Base-by-base conservation (phyloP, 257 asterid species). In the Misopates orontium region DNA sequence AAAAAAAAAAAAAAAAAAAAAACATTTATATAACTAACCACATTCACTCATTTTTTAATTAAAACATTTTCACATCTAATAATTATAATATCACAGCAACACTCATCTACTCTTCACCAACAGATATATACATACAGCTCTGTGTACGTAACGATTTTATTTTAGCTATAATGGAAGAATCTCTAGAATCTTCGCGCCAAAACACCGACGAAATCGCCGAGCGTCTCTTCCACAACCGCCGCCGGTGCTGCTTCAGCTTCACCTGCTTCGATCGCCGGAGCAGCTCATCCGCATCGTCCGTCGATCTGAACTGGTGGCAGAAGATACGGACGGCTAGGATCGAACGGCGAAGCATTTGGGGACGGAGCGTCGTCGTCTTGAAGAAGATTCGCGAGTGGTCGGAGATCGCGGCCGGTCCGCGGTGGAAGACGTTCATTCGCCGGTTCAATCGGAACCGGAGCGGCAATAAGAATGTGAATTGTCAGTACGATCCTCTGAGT, bases 361-460 rank as follows among this genome's bases (percentile, higher is more conserved):
- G 82, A 36, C 73, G 90, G 6, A 84, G 95, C 5, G 74, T 84
- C n/a, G 72, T 60, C 67, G 81, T 85, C 11, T 69, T 86, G 59
- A 83, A 50, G 90, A 84, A 85, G 79, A 77, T 86, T 60, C 83
- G 95, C 8, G 93, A 86, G 78, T 87, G 95, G 89, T 89, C 96
- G 82, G 96, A 89, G 84, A 80, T 89, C 75, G 84, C 84, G 1
- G 96, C 96, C 57, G 93, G 96, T 0, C 96, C 96, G 1, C 62
- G 87, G 60, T 89, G 96, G 95, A 89, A 89, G 78, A 89, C 95
- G 51, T 89, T 89, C 69, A 87, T 86, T 50, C 81, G 96, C 5
- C 84, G 95, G 60, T 89, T 89, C 79, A 87, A 80, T 64, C 84
- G 97, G 78, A 77, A n/a, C 56, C 79, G 85, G 55, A 81, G 83